These are phyloP conservation scores for Monilinia aucupariae DNA, from an alignment of 2,329 filamentous ascomycete species.

Conservation along the genomic window DNA sequence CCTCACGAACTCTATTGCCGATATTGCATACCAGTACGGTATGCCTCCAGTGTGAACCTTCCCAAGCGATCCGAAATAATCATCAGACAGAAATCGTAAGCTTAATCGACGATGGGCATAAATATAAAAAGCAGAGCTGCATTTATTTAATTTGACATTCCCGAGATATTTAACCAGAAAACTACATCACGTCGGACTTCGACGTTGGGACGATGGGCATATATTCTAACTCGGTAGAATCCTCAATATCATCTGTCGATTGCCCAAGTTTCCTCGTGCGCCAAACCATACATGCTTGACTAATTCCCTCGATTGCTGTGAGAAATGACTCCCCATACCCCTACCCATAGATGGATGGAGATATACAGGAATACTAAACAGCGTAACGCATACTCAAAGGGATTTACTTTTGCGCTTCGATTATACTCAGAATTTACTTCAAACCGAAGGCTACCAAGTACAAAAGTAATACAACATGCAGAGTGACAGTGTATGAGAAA, in stretches of 20 bases:
- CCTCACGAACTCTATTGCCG: neutral
- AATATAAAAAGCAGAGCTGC: neutral
- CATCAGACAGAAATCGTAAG: neutral
- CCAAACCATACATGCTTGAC: neutral
- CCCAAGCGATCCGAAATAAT: neutral
- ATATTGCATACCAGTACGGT: neutral
- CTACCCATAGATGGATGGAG: neutral
- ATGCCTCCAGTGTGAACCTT: fast-evolving
- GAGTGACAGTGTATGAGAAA: neutral
- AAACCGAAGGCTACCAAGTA: neutral
- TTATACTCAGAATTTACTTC: neutral
- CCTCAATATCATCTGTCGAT: neutral
- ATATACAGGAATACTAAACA: neutral
- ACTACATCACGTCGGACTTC: neutral
- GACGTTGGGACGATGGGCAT: neutral
- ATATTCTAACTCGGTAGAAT: neutral
- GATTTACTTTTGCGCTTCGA: neutral
- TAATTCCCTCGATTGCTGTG: no score
- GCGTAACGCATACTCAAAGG: neutral
- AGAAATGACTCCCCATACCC: no score
- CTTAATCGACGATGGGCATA: neutral
- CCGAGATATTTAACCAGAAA: neutral
- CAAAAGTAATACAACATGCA: neutral
- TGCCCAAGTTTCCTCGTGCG: neutral
- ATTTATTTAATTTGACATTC: neutral